Base-by-base conservation (phyloP, 1,284 basidiomycete genomes). In the Stygiomarasmius scandens region DNA sequence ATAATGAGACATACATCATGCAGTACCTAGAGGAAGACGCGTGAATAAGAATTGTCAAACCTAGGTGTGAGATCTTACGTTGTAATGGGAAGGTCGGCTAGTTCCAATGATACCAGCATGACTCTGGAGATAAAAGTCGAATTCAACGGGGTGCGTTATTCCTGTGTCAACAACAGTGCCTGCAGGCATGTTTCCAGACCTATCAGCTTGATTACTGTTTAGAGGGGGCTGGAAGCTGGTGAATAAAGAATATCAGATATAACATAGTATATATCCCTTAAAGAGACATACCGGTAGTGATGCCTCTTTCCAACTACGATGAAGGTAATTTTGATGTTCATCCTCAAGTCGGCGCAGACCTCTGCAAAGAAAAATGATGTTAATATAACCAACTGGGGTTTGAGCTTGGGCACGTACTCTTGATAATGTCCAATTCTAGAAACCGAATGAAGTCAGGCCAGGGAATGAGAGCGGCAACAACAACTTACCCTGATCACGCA, bases 101-200 rank as follows among this genome's bases (percentile, higher is more conserved):
- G 77, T 88, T 14, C 86, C 85, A 4, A 86, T 68, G 29, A 85
- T 67, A 24, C 85, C 84, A 0, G 76, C 78, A 59, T 83, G 83
- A 3, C 79, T 82, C 50, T 76, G 78, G 3, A 84, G 73, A 61
- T 88, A 92, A 58, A 85, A 93, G 60, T 92, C 91, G 54, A 82
- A 85, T 44, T 87, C 85, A 0, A 82, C 78, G 0, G 89, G 89
- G 64, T 88, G 85, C 0, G 78, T 79, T 38, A 91, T 80, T 9
- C 82, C 85, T 16, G 71, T 69, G 65, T 92, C 89, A 12, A 89
- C 79, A 9, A 91, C 86, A 12, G 86, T 86, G 1, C 89, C 89
- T 0, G 88, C 85, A 0, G 78, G 81, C 60, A 82, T 85, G 64
- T 91, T 91, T 1, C 84, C 85, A 52, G 82, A 88, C 48, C 71